Base-by-base conservation (phyloP, 345 rosid genomes). In the Citrus trifoliata region DNA sequence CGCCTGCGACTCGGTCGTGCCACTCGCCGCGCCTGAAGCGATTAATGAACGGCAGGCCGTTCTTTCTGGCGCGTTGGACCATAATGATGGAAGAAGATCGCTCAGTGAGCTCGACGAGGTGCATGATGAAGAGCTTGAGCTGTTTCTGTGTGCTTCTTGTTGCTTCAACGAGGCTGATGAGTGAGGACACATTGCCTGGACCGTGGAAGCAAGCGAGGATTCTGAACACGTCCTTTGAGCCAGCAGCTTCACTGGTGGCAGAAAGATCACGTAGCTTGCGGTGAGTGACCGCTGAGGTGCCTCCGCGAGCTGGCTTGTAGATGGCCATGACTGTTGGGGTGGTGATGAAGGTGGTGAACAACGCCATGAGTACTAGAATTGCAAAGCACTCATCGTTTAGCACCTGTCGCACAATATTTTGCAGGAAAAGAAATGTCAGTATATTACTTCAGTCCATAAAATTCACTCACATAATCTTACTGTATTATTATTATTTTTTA, bases 301-400 rank as follows among this genome's bases (percentile, higher is more conserved):
- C 59, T 5, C 93, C 59, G 8, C 95, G 90, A 33, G 90, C 88
- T 0, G 92, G 94, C 67, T 90, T 88, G 86, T 90, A 91, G 70
- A 90, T 82, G 37, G 93, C 93, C 95, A 91, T 88, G 18, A 93
- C 93, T 1, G 77, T 81, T 37, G 96, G 96, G 18, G 96, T 91
- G 32, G 97, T 91, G 71, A 95, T 81, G 89, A 95, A 95, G 80
- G 97, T 93, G 70, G 97, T 95, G 81, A 95, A 86, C 40, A 94
- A 88, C 40, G 97, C 97, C 97, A 94, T 94, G 14, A 94, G 85
- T 19, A 92, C 95, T 21, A 94, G 51, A 69, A 93, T 92, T 2
- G 97, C 96, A 59, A 94, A 94, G 3, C 70, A 81, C 85, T 94
- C 95, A 46, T 90, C 98, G 66, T 90, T 93, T 21, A 93, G 87